Base-by-base conservation (phyloP, 1,284 basidiomycete genomes). In the Phellopilus nigrolimitatus region DNA sequence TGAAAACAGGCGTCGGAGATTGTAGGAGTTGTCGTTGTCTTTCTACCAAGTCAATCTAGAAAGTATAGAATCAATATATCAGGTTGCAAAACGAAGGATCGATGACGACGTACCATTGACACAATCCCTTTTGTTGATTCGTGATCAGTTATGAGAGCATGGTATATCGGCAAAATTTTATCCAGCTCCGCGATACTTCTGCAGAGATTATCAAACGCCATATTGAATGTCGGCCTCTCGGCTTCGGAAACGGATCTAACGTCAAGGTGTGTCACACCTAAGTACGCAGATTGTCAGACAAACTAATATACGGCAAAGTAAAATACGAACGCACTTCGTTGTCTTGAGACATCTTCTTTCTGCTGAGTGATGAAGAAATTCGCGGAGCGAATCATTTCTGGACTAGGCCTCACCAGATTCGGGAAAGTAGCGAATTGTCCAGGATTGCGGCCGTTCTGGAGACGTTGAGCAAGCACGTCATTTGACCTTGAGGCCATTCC, bases 21-120 rank as follows among this genome's bases (percentile, higher is more conserved):
- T 71, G 62, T 13, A 79, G 58, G 51, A 80, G 64, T 4, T 60
- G 61, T 27, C 76, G 68, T 67, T 88, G 84, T 41, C 72, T 72
- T 37, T 69, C 65, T 15, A 78, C 74, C 3, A 75, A 73, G 71
- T 60, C 40, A 76, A 72, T 82, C 40, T 47, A 43, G 34, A 44
- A 17, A 51, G 40, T 17, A 38, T 9, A 4, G 7, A 17, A 38
- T 30, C 52, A 61, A 38, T 37, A 53, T 37, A 60, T 36, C 58
- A 59, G 60, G 48, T 30, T 30, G 28, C 6, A 30, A 30, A 12
- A 30, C n/a, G n/a, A n/a, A n/a, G n/a, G n/a, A n/a, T n/a, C n/a
- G n/a, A 12, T 7, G 28, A 6, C 28, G 30, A 59, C 78, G 55
- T 57, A 86, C 84, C 49, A 82, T 79, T 7, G 69, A 62, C 34